Evolutionary conservation across 257 asterid species (phyloP), one percentile per base, ranked within the genome.

Genomic region (Verbena officinalis): DNA sequence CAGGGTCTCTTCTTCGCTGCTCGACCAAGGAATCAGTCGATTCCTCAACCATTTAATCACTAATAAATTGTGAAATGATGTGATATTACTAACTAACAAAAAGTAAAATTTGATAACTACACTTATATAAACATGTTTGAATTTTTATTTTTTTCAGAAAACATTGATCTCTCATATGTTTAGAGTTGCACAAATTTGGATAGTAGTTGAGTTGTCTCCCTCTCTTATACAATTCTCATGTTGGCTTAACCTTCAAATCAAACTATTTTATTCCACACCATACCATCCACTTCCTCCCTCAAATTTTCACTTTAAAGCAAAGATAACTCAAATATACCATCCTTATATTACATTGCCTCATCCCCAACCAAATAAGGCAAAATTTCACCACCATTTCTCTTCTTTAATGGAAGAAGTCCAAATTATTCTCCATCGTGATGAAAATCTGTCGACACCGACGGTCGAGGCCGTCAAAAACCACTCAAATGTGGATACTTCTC

Each of bases 261-360:
- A 73, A 24, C 77, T 67, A 59, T 78, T 44, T 58, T 52, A 34
- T 9, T 9, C 36, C 15, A 59, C 30, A 33, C 59, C 3, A 13
- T 20, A 50, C 59, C 59, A 49, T 49, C 50, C 20, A 50, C 10
- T 50, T 12, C 31, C 53, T 56, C 63, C 19, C 34, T 49, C 31
- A 19, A 56, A 68, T n/a, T 63, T 78, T 87, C 83, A 24, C 86
- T 91, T 90, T 53, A 48, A 90, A 83, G 94, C 95, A 65, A 90
- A 85, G 95, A 64, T 64, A 83, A 73, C 82, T 81, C 73, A 53
- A 68, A 65, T 43, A 4, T 59, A 54, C 59, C 44, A 9, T 64
- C 57, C 56, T n/a, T 69, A 58, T 65, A 59, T 30, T 40, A 40
- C 59, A 42, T 13, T 23, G 0, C 13, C 8, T 1, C 14, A 42